These are phyloP conservation scores for Paracoccidioides lutzii DNA, from an alignment of 2,329 filamentous ascomycete genomes.

Conservation along the genomic window DNA sequence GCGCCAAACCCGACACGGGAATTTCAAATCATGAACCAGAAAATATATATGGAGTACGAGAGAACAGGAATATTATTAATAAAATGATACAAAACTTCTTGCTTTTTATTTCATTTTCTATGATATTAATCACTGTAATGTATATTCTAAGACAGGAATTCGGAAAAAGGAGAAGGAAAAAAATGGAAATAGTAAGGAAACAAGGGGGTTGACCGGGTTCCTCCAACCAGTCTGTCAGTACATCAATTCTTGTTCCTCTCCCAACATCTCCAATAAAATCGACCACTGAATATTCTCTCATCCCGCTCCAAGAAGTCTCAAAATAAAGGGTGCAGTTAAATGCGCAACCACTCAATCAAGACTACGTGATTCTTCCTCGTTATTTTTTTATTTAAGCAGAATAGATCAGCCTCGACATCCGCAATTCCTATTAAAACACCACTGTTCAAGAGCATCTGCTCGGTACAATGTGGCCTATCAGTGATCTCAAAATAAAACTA, in stretches of 20 bases:
- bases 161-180: neutral
- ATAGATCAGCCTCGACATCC: neutral
- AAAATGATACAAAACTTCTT: neutral
- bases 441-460: neutral
- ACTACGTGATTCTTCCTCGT: neutral
- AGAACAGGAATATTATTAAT: neutral
- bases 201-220: neutral
- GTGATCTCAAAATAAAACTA: no score
- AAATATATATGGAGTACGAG: neutral
- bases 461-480: no score
- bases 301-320: neutral
- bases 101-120: neutral
- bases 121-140: neutral
- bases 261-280: neutral
- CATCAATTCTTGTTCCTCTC: neutral
- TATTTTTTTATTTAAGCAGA: neutral
- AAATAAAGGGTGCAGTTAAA: neutral
- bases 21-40: no score
- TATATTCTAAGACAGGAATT: neutral
- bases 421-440: neutral
- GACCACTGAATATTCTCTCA: neutral
- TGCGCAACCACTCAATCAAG: neutral
- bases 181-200: neutral
- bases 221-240: neutral
- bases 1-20: neutral